Evolutionary conservation across 805 yeast species (phyloP).

Genomic region (Lachancea sp.): DNA sequence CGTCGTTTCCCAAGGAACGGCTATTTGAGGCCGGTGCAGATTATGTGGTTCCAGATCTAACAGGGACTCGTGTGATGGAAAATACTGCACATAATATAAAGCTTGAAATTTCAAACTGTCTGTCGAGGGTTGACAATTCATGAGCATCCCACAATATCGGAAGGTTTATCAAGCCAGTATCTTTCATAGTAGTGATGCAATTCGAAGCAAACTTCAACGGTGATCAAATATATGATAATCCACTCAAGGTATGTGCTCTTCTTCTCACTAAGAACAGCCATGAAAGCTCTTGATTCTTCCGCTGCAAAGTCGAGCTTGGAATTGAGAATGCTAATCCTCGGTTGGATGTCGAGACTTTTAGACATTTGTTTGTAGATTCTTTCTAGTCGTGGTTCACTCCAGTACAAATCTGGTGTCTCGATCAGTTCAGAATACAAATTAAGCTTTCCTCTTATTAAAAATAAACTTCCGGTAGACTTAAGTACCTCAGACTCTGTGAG

Average conservation of each 20-base stretch:
- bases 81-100: conserved; percentile 14
- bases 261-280: conserved; percentile 68
- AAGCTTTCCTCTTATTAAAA: conserved; percentile 72
- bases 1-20: conserved; percentile 57
- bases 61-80: conserved; percentile 17
- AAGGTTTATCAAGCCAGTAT: conserved; percentile 17
- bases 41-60: conserved; percentile 65
- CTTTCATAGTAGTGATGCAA: conserved; percentile 64
- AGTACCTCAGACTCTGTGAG: conserved; percentile 57
- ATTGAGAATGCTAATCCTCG: conserved; percentile 73
- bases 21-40: conserved; percentile 71
- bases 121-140: not conserved
- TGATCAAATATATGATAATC: conserved; percentile 77
- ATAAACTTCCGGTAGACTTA: conserved; percentile 63
- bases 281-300: conserved; percentile 75
- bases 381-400: conserved; percentile 87
- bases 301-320: conserved; percentile 85
- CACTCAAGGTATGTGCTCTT: conserved; percentile 75
- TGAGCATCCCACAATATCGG: not conserved
- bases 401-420: conserved; percentile 88
- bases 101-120: conserved; percentile 10
- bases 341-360: conserved; percentile 62
- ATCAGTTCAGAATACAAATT: conserved; percentile 82
- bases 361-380: conserved; percentile 67
- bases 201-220: conserved; percentile 83